Percentiles rank a stretch among this genome's conserved stretches.
These are phyloP conservation scores for Pseudogymnoascus sp. DNA, from an alignment of 2,329 filamentous ascomycete genomes.

Conservation along the genomic window DNA sequence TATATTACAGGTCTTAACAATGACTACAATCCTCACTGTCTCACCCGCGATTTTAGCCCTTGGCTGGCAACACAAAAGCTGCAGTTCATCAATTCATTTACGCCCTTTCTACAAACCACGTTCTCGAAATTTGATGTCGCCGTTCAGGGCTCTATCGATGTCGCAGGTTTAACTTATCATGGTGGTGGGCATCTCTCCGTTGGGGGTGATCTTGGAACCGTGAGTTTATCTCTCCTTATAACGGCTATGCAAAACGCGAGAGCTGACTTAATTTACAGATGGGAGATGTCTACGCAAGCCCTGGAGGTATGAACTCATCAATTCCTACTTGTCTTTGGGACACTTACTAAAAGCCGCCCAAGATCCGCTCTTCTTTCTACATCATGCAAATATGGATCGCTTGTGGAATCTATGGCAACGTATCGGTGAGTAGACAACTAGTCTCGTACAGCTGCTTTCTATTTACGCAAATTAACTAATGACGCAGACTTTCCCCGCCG, in stretches of 20 bases:
- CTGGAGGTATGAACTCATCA: not conserved
- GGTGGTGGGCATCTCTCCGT: slow-evolving; percentile 25
- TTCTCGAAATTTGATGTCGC: slow-evolving; percentile 27
- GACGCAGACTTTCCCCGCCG: slow-evolving; percentile 12
- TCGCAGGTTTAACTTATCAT: slow-evolving; percentile 23
- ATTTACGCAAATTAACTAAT: not conserved
- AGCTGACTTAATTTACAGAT: not conserved
- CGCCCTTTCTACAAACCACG: slow-evolving; percentile 17
- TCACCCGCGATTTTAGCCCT: slow-evolving; percentile 28
- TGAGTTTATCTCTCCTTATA: slow-evolving; percentile 23
- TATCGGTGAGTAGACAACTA: slow-evolving; percentile 21
- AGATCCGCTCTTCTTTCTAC: slow-evolving; percentile 33
- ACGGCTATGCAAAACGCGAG: not conserved
- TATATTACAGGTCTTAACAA: slow-evolving; percentile 5
- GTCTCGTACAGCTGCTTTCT: not conserved
- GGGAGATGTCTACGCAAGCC: not conserved
- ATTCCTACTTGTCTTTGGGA: not conserved
- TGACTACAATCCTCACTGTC: slow-evolving; percentile 28
- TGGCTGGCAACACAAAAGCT: slow-evolving; percentile 17
- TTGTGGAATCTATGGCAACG: slow-evolving; percentile 30
- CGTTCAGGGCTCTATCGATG: slow-evolving; percentile 22
- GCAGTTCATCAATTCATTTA: slow-evolving; percentile 13
- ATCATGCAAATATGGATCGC: slow-evolving; percentile 24
- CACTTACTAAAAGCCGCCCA: slow-evolving; percentile 18
- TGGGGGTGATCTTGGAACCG: slow-evolving; percentile 29